These are phyloP conservation scores for Yamadazyma olivae DNA, from an alignment of 805 yeast genomes.

Conservation along the genomic window DNA sequence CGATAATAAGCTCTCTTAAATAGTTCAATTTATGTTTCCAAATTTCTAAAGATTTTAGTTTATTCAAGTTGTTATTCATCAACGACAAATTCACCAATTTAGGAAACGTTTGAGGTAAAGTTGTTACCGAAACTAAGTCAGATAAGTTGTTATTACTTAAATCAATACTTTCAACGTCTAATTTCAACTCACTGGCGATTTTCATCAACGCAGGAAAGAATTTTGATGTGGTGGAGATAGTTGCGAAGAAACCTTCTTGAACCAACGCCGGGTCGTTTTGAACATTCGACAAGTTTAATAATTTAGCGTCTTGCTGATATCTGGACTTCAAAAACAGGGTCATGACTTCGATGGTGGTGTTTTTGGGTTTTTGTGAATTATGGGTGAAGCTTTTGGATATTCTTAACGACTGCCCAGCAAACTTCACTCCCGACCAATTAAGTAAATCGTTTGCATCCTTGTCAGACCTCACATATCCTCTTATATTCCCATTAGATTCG, in stretches of 20 bases:
- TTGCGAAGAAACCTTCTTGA: slow-evolving; percentile 61
- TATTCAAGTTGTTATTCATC: slow-evolving; percentile 66
- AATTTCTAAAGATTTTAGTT: slow-evolving; percentile 58
- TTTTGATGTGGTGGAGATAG: slow-evolving; percentile 64
- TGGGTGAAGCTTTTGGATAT: slow-evolving; percentile 37
- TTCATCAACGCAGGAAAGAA: slow-evolving; percentile 89
- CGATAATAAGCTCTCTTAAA: slow-evolving; percentile 73
- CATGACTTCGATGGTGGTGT: slow-evolving; percentile 56
- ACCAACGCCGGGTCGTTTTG: slow-evolving; percentile 60
- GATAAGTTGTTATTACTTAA: slow-evolving; percentile 56
- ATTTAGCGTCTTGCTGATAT: slow-evolving; percentile 58
- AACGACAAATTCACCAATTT: slow-evolving; percentile 72
- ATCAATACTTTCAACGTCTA: slow-evolving; percentile 70
- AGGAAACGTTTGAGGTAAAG: slow-evolving; percentile 76
- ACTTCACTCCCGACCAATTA: slow-evolving; percentile 71
- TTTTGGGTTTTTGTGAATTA: background rate
- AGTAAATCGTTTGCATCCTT: slow-evolving; percentile 57
- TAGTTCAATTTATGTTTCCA: slow-evolving; percentile 75
- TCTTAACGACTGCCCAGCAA: slow-evolving; percentile 69
- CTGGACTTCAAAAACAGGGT: slow-evolving; percentile 60
- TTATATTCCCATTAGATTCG: slow-evolving; percentile 51
- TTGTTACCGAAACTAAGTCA: slow-evolving; percentile 57
- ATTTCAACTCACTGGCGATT: slow-evolving; percentile 54
- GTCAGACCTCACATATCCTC: slow-evolving; percentile 54
- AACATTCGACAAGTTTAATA: slow-evolving; percentile 69